Evolutionary conservation across 768 basidiomycete genomes (phyloP).

Genomic region (Cystofilobasidium ferigula): DNA sequence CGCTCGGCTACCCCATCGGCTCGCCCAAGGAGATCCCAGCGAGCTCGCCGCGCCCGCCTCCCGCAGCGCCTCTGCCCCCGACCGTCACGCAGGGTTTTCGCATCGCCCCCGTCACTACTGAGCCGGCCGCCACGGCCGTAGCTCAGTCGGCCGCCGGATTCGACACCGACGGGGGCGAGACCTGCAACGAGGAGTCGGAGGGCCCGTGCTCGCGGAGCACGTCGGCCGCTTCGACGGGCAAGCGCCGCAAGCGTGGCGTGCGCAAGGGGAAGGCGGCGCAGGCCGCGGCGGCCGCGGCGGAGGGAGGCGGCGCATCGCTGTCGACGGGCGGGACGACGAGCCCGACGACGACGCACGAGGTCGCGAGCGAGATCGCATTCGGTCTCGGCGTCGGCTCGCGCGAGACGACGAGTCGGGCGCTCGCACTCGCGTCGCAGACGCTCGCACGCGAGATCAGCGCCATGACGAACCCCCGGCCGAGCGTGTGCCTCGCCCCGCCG

Average conservation of each 20-base stretch:
- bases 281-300: constrained; percentile 36
- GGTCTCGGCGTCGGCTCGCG: constrained; percentile 9
- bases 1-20: background rate
- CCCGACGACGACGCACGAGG: constrained; percentile 35
- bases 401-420: constrained; percentile 29
- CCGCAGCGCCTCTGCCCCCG: background rate
- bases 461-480: constrained; percentile 30
- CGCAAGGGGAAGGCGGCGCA: constrained; percentile 63
- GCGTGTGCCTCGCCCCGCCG: constrained; percentile 20
- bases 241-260: constrained; percentile 70
- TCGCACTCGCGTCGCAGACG: constrained; percentile 68
- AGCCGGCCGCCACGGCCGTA: background rate
- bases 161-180: constrained; percentile 4
- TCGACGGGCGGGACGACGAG: constrained; percentile 40
- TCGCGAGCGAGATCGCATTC: constrained; percentile 43
- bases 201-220: constrained; percentile 53
- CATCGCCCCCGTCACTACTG: constrained; percentile 3
- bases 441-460: constrained; percentile 62
- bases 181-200: constrained; percentile 35
- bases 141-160: background rate
- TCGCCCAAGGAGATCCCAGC: background rate
- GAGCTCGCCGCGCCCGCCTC: background rate
- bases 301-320: constrained; percentile 26
- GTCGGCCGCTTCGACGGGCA: constrained; percentile 49
- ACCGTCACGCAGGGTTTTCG: constrained; percentile 1